Evolutionary conservation across 768 basidiomycete genomes (phyloP).

Genomic region (Imleria badia): DNA sequence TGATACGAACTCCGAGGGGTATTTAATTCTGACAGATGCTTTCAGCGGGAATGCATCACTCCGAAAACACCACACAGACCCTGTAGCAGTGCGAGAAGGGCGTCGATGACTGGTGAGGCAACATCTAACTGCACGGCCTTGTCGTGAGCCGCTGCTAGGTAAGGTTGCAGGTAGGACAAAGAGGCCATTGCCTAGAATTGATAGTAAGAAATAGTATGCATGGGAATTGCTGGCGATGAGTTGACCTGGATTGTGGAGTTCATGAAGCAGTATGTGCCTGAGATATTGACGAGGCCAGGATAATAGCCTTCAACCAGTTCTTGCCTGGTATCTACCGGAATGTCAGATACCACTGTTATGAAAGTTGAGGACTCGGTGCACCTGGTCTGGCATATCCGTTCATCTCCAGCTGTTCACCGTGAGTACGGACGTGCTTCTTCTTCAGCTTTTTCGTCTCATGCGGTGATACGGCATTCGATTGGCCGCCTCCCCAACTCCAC

Average conservation of each 20-base stretch:
- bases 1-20: slow-evolving; percentile 54
- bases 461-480: slow-evolving; percentile 20
- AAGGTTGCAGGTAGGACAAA: slow-evolving; percentile 74
- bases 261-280: slow-evolving; percentile 97
- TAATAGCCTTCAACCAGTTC: slow-evolving; percentile 50
- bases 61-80: slow-evolving; percentile 41
- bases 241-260: slow-evolving; percentile 90
- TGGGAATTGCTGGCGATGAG: not conserved
- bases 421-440: slow-evolving; percentile 51
- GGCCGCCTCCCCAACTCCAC: slow-evolving; percentile 58
- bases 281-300: slow-evolving; percentile 92
- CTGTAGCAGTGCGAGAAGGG: slow-evolving; percentile 67
- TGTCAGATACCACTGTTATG: not conserved
- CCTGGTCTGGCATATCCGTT: slow-evolving; percentile 34
- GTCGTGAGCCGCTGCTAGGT: slow-evolving; percentile 72
- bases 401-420: slow-evolving; percentile 56
- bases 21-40: slow-evolving; percentile 53
- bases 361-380: slow-evolving; percentile 13
- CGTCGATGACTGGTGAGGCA: slow-evolving; percentile 83
- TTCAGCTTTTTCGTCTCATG: slow-evolving; percentile 44
- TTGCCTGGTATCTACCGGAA: slow-evolving; percentile 23
- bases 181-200: slow-evolving; percentile 79
- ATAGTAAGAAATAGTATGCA: slow-evolving; percentile 16
- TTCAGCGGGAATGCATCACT: slow-evolving; percentile 4
- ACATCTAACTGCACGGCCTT: slow-evolving; percentile 80